A percentile compares a stretch with the other conserved stretches of the same genome.
phyloP scores from a whole-genome alignment of 2,329 filamentous ascomycete genomes.

The Epichloe coenophiala region DNA sequence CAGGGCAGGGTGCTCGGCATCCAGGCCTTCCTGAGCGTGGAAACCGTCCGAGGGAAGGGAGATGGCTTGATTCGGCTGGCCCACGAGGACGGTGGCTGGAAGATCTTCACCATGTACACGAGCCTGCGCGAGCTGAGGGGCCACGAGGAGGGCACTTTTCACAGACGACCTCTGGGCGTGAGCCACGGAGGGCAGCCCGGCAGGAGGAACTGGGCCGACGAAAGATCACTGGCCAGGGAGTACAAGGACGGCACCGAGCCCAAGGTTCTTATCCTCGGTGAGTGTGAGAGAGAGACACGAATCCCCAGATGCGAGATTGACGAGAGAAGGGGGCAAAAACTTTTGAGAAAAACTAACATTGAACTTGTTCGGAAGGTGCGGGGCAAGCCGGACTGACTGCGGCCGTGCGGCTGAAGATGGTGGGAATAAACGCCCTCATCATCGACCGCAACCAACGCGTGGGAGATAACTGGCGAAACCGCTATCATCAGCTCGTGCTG shows the following conservation, averaged over 20 bases:
- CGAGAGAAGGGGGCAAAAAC: too few relatives aligned
- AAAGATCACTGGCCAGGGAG: conserved; percentile 31
- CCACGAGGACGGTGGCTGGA: conserved; percentile 34
- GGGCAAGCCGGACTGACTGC: conserved; percentile 46
- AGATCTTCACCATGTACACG: conserved; percentile 51
- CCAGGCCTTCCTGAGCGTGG: conserved; percentile 40
- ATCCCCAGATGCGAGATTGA: too few relatives aligned
- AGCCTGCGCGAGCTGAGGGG: conserved; percentile 39
- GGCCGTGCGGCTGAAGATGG: conserved; percentile 45
- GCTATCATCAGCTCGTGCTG: conserved; percentile 52
- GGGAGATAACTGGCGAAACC: conserved; percentile 50
- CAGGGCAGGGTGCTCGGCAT: conserved; percentile 37
- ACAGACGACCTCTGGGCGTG: conserved; percentile 39
- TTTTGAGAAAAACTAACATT: not conserved
- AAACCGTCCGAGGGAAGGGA: conserved; percentile 40
- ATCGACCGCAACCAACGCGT: conserved; percentile 44
- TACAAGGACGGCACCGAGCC: conserved; percentile 37
- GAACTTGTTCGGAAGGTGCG: conserved; percentile 26
- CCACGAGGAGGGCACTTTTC: conserved; percentile 34
- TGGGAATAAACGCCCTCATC: conserved; percentile 41
- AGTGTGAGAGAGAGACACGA: conserved; percentile 7
- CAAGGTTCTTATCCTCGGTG: conserved; percentile 47
- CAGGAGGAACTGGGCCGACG: conserved; percentile 48
- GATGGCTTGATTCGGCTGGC: conserved; percentile 41
- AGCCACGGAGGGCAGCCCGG: conserved; percentile 37